These are phyloP conservation scores for Adenanthera pavonina DNA, from an alignment of 306 rosid species.

Conservation along the genomic window DNA sequence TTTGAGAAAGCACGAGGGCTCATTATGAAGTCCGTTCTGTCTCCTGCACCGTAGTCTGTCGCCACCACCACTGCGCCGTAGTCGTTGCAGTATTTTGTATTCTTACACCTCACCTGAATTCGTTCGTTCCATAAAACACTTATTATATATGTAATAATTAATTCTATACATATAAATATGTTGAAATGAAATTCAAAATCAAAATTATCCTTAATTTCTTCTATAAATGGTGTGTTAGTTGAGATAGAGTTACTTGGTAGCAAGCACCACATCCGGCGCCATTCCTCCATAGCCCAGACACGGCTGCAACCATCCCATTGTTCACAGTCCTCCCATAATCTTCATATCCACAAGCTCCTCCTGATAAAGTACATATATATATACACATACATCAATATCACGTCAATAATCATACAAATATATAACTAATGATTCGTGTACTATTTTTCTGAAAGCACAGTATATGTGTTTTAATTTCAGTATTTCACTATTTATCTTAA, in stretches of 20 bases:
- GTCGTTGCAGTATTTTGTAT: background rate
- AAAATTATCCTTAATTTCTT: too few species aligned
- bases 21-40: background rate
- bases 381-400: background rate
- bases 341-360: background rate
- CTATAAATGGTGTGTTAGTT: background rate
- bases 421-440: background rate
- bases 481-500: too few species aligned
- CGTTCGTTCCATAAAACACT: background rate
- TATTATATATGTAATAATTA: too few species aligned
- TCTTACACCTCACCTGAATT: background rate
- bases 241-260: background rate
- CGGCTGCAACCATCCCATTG: background rate
- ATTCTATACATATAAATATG: too few species aligned
- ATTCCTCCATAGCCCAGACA: background rate
- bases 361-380: background rate
- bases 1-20: background rate
- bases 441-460: too few species aligned
- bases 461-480: too few species aligned
- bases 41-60: constrained; percentile 1
- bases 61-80: background rate
- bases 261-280: background rate
- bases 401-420: background rate
- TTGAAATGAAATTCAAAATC: too few species aligned
- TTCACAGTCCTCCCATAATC: background rate